Base-by-base conservation (phyloP, 2,329 filamentous ascomycete species). In the Cercospora sojina region DNA sequence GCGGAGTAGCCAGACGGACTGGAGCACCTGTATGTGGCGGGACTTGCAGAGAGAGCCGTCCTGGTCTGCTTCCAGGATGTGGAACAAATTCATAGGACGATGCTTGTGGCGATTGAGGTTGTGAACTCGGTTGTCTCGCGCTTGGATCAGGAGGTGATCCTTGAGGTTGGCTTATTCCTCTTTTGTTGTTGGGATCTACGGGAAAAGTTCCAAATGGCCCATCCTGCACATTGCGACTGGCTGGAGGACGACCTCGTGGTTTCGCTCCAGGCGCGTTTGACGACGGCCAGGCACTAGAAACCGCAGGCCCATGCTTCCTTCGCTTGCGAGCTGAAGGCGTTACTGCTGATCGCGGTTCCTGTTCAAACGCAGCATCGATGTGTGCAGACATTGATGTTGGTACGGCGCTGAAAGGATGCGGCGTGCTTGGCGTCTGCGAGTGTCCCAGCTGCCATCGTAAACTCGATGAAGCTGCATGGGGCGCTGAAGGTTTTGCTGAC, bases 251-350 rank as follows among this genome's bases (percentile, higher is more conserved):
- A 6, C 93, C 93, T 70, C 93, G 84, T 13, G 90, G 84, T 77
- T 93, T 96, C 1, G 90, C 89, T 4, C 84, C 86, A 1, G 86
- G 87, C 83, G 43, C 84, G 82, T 16, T 86, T 86, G 66, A 85
- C 87, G 69, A 87, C 87, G 64, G 88, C 93, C 93, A 97, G 0
- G 93, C 93, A 9, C 93, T 97, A 0, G 93, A 97, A 0, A 97
- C 92, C 6, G 91, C 92, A 0, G 92, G 91, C 0, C 93, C 93
- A 76, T 96, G 91, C 3, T 91, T 86, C 64, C 89, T 83, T 63
- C 85, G 78, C 69, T 84, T 88, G 38, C 78, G 78, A 12, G 79
- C 77, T 61, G 85, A 87, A 0, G 90, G 88, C 3, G 89, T 91
- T n/a, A 91, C 83, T 3, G 91, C 91, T 0, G 92, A 93, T 58